Base-by-base conservation (phyloP, 2,329 filamentous ascomycete genomes). In the Diplocarpon rosae region DNA sequence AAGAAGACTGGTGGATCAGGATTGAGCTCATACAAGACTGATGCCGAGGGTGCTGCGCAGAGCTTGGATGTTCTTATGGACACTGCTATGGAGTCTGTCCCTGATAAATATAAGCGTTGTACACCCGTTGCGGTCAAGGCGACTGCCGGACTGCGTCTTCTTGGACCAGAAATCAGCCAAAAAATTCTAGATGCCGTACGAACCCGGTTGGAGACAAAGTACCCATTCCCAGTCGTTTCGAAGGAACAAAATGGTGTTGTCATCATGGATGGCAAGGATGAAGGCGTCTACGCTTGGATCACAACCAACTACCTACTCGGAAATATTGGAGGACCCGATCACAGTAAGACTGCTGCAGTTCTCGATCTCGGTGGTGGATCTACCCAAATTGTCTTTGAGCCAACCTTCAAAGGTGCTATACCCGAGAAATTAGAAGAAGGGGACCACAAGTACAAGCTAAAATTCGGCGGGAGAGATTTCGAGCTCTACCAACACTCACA, bases 261-360 rank as follows among this genome's bases (percentile, higher is more conserved):
- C 51, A 93, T 98, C 64, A 98, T 98, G 92, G 89, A 95, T 58
- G 92, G 92, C 51, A 88, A 85, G 40, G 85, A 95, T 60, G 92
- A 98, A 69, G 92, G 92, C 62, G 90, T 98, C 27, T 98, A 94
- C 62, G 93, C 92, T 42, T 98, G 92, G 92, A 94, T 98, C 64
- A 98, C 92, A 6, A 92, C 88, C 54, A 98, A 98, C 73, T 98
- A 98, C 66, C 82, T 98, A 33, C 78, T 98, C 17, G 90, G 90
- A 59, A 96, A 96, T 70, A 96, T 98, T 65, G 92, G 92, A 48
- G 85, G 85, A 10, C 85, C 88, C 1, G 90, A 95, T 62, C 79
- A 89, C 63, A 87, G 78, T 51, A 84, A 87, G 40, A 96, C 92
- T 1, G 93, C 92, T 33, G 92, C 92, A 40, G 80, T 95, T 47